Evolutionary conservation across 129 eudicot species (phyloP).

Genomic region (Lonicera japonica): DNA sequence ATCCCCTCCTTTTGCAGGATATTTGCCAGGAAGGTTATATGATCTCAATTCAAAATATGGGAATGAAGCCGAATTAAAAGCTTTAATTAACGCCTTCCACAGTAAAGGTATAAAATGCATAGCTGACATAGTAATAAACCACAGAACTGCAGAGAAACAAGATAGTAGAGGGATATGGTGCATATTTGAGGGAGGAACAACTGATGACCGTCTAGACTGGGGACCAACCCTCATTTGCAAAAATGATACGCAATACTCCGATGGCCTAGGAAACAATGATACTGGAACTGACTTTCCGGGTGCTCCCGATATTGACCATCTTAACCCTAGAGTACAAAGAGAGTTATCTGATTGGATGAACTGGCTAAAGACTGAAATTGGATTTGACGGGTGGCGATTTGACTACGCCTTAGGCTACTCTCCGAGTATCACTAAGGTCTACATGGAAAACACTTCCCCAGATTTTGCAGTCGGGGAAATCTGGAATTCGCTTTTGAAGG

Average conservation of each 20-base stretch:
- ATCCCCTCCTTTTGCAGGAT: conserved; percentile 30
- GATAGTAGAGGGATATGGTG: conserved; percentile 54
- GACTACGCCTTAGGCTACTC: conserved; percentile 62
- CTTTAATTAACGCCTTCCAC: conserved; percentile 39
- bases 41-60: conserved; percentile 66
- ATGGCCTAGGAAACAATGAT: conserved; percentile 60
- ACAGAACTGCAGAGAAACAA: conserved; percentile 48
- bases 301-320: conserved; percentile 74
- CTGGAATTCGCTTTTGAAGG: conserved; percentile 35
- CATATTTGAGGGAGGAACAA: conserved; percentile 69
- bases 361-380: conserved; percentile 63
- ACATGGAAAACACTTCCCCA: conserved; percentile 51
- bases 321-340: conserved; percentile 57
- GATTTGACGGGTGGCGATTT: conserved; percentile 74
- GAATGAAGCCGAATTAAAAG: conserved; percentile 31
- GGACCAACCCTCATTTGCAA: conserved; percentile 59
- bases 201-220: conserved; percentile 75
- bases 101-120: conserved; percentile 55
- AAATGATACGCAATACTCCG: conserved; percentile 42
- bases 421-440: conserved; percentile 41
- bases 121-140: conserved; percentile 76
- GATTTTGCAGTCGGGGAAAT: conserved; percentile 65
- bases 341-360: conserved; percentile 82
- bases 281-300: conserved; percentile 41
- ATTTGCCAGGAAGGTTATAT: conserved; percentile 70